Evolutionary conservation across 345 rosid species (phyloP).

Genomic region (Eucalyptus pauciflora): DNA sequence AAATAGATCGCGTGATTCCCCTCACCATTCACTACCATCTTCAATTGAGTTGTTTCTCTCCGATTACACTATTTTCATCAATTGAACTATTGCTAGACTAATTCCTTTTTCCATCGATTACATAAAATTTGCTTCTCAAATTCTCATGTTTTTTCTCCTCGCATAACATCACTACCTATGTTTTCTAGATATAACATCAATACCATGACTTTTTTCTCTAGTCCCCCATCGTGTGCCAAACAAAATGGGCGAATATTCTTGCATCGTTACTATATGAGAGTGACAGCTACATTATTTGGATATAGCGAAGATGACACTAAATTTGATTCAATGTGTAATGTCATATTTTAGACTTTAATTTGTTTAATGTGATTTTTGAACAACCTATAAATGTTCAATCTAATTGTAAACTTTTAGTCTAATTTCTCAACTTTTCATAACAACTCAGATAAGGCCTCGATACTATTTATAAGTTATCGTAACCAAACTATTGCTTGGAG

Average conservation of each 20-base stretch:
- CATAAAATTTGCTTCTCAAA: neutral
- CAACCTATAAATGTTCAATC: neutral
- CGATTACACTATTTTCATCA: neutral
- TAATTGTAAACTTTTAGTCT: neutral
- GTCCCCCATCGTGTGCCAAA: neutral
- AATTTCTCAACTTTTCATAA: neutral
- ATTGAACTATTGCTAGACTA: neutral
- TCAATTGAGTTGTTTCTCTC: neutral
- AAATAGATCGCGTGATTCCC: neutral
- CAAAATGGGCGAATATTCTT: neutral
- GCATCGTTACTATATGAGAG: fast-evolving
- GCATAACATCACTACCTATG: neutral
- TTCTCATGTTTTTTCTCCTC: neutral
- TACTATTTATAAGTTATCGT: neutral
- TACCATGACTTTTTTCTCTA: neutral
- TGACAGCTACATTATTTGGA: neutral
- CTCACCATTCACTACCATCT: neutral
- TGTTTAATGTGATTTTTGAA: neutral
- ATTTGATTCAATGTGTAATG: neutral
- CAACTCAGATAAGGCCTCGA: neutral
- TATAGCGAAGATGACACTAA: neutral
- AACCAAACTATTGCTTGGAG: neutral
- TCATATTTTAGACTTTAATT: neutral
- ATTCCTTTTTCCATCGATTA: neutral
- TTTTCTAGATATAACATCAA: neutral